Base-by-base conservation (phyloP, 768 basidiomycete genomes). In the Pleurotus tuber-regium region DNA sequence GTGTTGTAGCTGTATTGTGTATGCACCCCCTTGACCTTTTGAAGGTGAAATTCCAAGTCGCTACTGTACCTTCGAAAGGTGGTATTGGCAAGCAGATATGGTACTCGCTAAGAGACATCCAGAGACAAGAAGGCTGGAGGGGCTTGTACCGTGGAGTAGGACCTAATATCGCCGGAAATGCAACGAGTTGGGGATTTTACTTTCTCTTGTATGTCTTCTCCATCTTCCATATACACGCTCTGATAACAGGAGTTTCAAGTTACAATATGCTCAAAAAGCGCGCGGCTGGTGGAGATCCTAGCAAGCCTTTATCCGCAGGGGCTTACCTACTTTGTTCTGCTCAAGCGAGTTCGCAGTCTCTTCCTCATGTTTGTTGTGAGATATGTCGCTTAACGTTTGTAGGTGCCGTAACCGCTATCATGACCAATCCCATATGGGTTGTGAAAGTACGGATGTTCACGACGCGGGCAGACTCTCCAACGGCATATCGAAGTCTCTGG, bases 351-450 rank as follows among this genome's bases (percentile, higher is more conserved):
- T 71, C 81, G 93, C 84, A 66, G 61, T 59, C 53, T 59, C 52
- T 46, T 54, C 41, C 43, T 55, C 42, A 35, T 42, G 35, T 18
- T 36, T 50, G 50, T 48, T 49, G 55, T 55, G 28, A 33, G 49
- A 47, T 33, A 33, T 38, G 44, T 38, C 35, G 53, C 54, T 50
- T 50, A 36, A 49, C 42, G 28, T 3, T 66, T 48, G 57, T 59
- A 98, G 96, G 96, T 72, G 90, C 95, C 10, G 84, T 84, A 14
- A 97, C 95, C 3, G 94, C 97, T 1, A 73, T 98, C 61, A 78
- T 97, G 64, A 99, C 96, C 5, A 98, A 99, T 67, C 97, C 96
- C 0, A 83, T 98, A 59, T 98, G 96, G 96, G 89, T 98, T 11
- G 89, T 98, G 50, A 90, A 96, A 72, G 95, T 97, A 7, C 84